Evolutionary conservation across 1,139 yeast species (phyloP).

Genomic region (Pichia sp.): DNA sequence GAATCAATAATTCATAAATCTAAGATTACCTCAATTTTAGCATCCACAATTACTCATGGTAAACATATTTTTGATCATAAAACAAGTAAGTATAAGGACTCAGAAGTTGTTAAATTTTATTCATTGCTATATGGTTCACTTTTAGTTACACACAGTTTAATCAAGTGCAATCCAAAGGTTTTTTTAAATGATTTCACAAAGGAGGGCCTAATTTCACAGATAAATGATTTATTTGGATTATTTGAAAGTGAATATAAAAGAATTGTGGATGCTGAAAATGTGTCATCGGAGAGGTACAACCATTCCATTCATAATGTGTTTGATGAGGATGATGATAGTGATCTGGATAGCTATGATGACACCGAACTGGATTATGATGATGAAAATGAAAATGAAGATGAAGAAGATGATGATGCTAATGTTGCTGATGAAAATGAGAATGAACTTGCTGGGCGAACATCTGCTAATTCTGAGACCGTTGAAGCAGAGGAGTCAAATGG

Average conservation of each 20-base stretch:
- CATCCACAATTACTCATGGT: conserved; percentile 66
- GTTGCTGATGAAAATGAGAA: conserved; percentile 29
- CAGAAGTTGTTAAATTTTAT: conserved; percentile 29
- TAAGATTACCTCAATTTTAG: conserved; percentile 45
- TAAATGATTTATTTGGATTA: conserved; percentile 26
- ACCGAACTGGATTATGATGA: neutral
- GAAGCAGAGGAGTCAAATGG: neutral
- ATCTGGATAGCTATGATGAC: neutral
- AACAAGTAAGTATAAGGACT: conserved; percentile 1
- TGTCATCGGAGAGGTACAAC: neutral
- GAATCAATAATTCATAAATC: conserved; percentile 23
- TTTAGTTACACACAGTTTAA: conserved; percentile 41
- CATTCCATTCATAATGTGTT: neutral
- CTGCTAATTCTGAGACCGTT: neutral
- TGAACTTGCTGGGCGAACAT: conserved; percentile 22
- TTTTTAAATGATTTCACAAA: conserved; percentile 52
- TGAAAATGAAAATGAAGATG: conserved; percentile 8
- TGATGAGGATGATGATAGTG: neutral
- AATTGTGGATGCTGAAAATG: conserved; percentile 7
- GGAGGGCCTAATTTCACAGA: conserved; percentile 66
- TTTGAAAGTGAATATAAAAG: conserved; percentile 2
- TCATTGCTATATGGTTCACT: conserved; percentile 50
- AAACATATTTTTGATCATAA: conserved; percentile 29
- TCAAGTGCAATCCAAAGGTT: conserved; percentile 39
- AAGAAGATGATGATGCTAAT: conserved; percentile 25